Conservation (phyloP, 1,284 basidiomycete genomes). For the Phlebopus sp. region DNA sequence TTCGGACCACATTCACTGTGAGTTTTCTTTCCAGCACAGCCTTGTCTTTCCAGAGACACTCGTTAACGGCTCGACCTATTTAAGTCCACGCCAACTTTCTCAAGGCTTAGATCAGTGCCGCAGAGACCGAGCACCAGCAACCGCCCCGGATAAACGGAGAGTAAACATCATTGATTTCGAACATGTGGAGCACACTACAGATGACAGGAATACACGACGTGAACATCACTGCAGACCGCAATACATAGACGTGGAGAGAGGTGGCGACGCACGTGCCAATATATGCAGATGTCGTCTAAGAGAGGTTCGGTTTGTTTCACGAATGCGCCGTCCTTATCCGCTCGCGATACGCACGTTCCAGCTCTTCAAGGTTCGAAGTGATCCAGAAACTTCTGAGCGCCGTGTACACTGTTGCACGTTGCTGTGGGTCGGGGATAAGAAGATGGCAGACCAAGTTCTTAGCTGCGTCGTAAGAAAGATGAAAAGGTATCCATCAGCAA, state of each 20-base stretch:
- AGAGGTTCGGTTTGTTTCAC: conserved; percentile 5
- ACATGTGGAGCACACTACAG: no score
- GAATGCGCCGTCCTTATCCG: conserved; percentile 39
- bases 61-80: conserved; percentile 4
- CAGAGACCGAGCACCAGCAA: conserved; percentile 11
- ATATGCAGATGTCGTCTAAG: background rate
- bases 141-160: background rate
- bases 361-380: conserved; percentile 50
- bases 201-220: no score
- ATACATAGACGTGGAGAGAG: no score
- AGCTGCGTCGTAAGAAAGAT: conserved; percentile 38
- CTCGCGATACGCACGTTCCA: conserved; percentile 57
- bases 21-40: conserved; percentile 24
- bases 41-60: background rate
- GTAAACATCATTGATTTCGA: background rate
- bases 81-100: conserved; percentile 77
- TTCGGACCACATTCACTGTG: conserved; percentile 55
- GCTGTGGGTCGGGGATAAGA: conserved; percentile 51
- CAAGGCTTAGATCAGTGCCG: conserved; percentile 45
- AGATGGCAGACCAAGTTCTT: conserved; percentile 53
- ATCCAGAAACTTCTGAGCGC: conserved; percentile 69
- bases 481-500: background rate
- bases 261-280: no score
- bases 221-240: no score
- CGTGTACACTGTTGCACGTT: conserved; percentile 57